Base-by-base conservation (phyloP, 352 stramenopile genomes). In the Bremia lactucae region DNA sequence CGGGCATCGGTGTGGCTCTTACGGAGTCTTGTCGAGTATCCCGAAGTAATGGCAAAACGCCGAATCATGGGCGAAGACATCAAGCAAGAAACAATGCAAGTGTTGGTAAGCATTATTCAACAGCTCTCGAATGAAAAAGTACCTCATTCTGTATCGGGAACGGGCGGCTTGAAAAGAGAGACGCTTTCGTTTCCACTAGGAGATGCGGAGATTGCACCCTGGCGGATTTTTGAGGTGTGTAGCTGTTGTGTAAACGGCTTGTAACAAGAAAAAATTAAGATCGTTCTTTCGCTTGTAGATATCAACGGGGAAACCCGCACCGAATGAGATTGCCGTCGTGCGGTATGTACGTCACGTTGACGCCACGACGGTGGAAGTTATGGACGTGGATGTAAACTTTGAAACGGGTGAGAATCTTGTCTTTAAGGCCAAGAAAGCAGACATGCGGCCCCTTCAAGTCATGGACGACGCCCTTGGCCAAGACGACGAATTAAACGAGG, bases 351-450 rank as follows among this genome's bases (percentile, higher is more conserved):
- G 76, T 7, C 67, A 87, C 42, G 65, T 89, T 8, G 60, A 89
- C 41, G 76, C 81, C n/a, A 49, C 46, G 21, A 83, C 57, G 5
- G 70, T 92, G 19, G 79, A 92, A 46, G 76, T 92, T 39, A 75
- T 92, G 59, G 79, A 92, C 35, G 79, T 92, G 11, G 79, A 92
- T 22, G 72, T 89, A 34, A 92, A 92, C 50, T 92, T 87, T 42
- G 79, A 92, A 46, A 89, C 79, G 18, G 79, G 79, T 25, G 79
- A 92, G 49, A 87, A 87, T 55, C 72, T 83, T 57, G 56, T 81
- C 9, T 92, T 92, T 49, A 50, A 73, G 40, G 72, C 80, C 5
- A 65, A 68, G 18, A 82, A 81, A 46, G 34, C 55, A 0, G 61
- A 68, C 15, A 50, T 92, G 44, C 67, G 73, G 0, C 72, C 79